Evolutionary conservation across 139 green algal species (phyloP).

Genomic region (Tetradesmus lagerheimii): DNA sequence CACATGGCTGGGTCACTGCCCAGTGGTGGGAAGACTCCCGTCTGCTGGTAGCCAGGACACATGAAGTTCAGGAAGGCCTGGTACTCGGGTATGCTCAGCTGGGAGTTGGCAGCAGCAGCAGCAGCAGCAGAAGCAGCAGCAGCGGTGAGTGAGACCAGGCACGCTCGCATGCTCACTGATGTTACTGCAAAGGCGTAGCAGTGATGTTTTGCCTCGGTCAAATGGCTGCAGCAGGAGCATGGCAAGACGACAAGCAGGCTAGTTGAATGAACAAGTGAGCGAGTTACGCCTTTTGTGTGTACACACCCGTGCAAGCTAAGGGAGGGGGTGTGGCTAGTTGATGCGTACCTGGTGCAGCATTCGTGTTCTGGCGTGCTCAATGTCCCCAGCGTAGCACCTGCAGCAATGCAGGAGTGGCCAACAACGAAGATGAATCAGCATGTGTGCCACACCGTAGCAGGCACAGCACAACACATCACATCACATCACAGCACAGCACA

Average conservation of each 20-base stretch:
- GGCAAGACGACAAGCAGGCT: no score
- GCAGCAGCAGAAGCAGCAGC: no score
- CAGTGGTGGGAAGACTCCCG: slow-evolving; percentile 53
- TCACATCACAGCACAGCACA: no score
- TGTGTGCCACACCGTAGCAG: no score
- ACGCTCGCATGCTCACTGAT: not conserved
- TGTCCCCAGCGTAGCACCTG: slow-evolving; percentile 57
- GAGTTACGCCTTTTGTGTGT: no score
- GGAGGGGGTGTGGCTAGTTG: no score
- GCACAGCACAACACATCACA: no score
- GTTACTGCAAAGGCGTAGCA: not conserved
- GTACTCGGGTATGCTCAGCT: slow-evolving; percentile 61
- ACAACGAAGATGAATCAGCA: no score
- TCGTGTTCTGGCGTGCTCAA: slow-evolving; percentile 51
- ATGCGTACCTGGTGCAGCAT: slow-evolving; percentile 49
- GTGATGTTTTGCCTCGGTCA: no score
- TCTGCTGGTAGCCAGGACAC: slow-evolving; percentile 58
- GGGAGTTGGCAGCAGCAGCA: not conserved
- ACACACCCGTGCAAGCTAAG: no score
- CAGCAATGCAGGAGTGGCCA: not conserved
- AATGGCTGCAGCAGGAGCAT: no score
- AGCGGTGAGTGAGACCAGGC: not conserved
- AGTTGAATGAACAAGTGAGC: no score
- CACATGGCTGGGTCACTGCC: slow-evolving; percentile 65
- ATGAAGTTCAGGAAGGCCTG: slow-evolving; percentile 72